phyloP scores from a whole-genome alignment of 495 filamentous ascomycete species.

The Penicillium manginii region DNA sequence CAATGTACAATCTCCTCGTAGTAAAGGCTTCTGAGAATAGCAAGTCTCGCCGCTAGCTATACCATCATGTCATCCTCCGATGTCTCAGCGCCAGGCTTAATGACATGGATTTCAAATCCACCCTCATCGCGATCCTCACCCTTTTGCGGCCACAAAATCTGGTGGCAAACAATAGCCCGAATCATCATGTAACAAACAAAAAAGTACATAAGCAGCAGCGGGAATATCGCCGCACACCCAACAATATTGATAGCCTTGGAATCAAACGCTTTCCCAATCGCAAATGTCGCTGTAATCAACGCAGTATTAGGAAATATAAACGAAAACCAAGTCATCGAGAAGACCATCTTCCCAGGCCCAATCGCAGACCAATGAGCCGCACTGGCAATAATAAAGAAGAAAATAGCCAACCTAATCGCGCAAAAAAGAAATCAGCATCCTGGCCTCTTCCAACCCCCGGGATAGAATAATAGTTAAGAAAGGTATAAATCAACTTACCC shows the following conservation, averaged over 20 bases:
- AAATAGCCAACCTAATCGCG: slow-evolving; percentile 66
- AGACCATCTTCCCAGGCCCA: slow-evolving; percentile 64
- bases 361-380: slow-evolving; percentile 77
- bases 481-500: slow-evolving; percentile 44
- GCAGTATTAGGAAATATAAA: slow-evolving; percentile 90
- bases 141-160: slow-evolving; percentile 75
- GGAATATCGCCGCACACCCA: slow-evolving; percentile 65
- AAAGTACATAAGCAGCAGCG: slow-evolving; percentile 69
- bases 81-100: slow-evolving; percentile 29
- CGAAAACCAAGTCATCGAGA: slow-evolving; percentile 87
- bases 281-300: slow-evolving; percentile 72
- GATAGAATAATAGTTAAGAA: neutral
- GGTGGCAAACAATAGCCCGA: slow-evolving; percentile 61
- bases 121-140: slow-evolving; percentile 67
- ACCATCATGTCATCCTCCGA: slow-evolving; percentile 3
- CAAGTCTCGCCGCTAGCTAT: no score
- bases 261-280: slow-evolving; percentile 67
- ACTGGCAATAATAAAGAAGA: slow-evolving; percentile 83
- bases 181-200: slow-evolving; percentile 74
- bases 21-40: no score
- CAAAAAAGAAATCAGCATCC: no score
- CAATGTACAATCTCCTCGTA: no score
- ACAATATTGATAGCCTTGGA: slow-evolving; percentile 65
- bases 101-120: slow-evolving; percentile 51
- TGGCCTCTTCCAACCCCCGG: no score